Base-by-base conservation (phyloP, 2,329 filamentous ascomycete species). In the Alternaria sp. region DNA sequence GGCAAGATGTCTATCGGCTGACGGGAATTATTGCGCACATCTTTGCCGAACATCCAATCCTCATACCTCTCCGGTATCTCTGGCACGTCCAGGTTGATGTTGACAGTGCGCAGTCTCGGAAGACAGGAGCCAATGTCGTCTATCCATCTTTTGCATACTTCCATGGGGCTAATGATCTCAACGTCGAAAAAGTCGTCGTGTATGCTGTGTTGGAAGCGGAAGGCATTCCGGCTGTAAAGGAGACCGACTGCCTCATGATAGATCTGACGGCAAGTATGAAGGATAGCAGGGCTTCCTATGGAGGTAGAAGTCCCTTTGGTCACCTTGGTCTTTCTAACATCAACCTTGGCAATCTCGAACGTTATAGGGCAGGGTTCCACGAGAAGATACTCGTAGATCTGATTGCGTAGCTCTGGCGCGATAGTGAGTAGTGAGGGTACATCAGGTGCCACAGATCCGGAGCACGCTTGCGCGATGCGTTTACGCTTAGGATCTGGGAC, bases 91-190 rank as follows among this genome's bases (percentile, higher is more conserved):
- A 19, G 2, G 23, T 17, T 21, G 3, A 49, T 28, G 15, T 0
- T 28, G 21, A 49, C 7, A 19, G 15, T 28, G 46, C 23, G 15
- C 9, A 49, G 2, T 13, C 0, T n/a, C 7, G 46, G n/a, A 12
- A 49, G 46, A 8, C 46, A 49, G 1, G 46, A 49, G 15, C 25
- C 46, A 3, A 49, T 5, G 1, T 19, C 5, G 3, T 9, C 11
- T 17, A 49, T n/a, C 23, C 46, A 49, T 8, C 8, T 2, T 13
- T 1, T 12, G 23, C 25, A 49, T 4, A 21, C 13, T 1, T n/a
- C 0, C 0, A 19, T 13, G 15, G 32, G 32, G 10, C 32, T 36
- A 17, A 1, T 2, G 8, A 26, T 2, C 9, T n/a, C 2, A n/a
- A 30, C 28, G 1, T 12, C 2, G 28, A 30, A 12, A 12, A 6